These are phyloP conservation scores for Komagataella mondaviorum DNA, from an alignment of 805 yeast genomes.

Conservation along the genomic window DNA sequence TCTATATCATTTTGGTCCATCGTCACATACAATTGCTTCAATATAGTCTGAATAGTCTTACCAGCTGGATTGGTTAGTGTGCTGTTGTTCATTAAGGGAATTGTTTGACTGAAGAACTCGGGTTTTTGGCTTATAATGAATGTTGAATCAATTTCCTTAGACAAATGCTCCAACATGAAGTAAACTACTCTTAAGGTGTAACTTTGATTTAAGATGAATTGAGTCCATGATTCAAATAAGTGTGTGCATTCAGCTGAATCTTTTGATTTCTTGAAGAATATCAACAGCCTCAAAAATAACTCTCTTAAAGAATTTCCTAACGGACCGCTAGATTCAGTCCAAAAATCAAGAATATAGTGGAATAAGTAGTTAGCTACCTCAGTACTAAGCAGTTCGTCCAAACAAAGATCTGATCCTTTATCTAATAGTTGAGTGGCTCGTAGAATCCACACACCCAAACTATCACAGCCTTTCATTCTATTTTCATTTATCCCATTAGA, in stretches of 20 bases:
- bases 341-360: slow-evolving; percentile 47
- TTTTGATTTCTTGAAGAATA: slow-evolving; percentile 19
- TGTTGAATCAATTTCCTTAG: slow-evolving; percentile 29
- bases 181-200: slow-evolving; percentile 46
- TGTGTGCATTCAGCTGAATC: slow-evolving; percentile 6
- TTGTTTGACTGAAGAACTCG: slow-evolving; percentile 29
- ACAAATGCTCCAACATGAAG: slow-evolving; percentile 42
- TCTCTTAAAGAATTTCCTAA: slow-evolving; percentile 56
- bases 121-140: slow-evolving; percentile 31
- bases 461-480: slow-evolving; percentile 38
- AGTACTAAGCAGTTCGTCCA: background rate
- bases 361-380: slow-evolving; percentile 20
- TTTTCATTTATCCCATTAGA: slow-evolving; percentile 21
- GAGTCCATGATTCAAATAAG: slow-evolving; percentile 31
- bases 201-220: slow-evolving; percentile 26
- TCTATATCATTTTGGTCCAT: slow-evolving; percentile 8
- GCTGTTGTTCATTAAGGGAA: slow-evolving; percentile 37
- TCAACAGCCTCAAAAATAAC: slow-evolving; percentile 39
- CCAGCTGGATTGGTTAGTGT: slow-evolving; percentile 57
- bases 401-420: background rate
- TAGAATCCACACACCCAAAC: slow-evolving; percentile 51
- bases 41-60: slow-evolving; percentile 33
- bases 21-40: slow-evolving; percentile 17
- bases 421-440: slow-evolving; percentile 30
- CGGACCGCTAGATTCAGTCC: slow-evolving; percentile 62